phyloP scores from a whole-genome alignment of 148 eudicot genomes.

The Fallopia convolvulus region DNA sequence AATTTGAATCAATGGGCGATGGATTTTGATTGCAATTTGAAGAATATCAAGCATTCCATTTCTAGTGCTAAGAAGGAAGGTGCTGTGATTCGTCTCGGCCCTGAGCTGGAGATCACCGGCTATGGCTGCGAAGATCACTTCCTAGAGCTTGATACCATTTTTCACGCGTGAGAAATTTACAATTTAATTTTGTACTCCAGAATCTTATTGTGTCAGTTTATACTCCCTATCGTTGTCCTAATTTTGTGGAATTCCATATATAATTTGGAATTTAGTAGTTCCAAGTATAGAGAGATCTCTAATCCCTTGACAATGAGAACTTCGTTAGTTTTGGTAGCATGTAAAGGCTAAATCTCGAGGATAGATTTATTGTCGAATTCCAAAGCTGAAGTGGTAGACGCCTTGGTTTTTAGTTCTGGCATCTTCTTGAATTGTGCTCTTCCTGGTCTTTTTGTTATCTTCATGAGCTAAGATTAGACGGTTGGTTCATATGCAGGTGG shows the following conservation, averaged over 20 bases:
- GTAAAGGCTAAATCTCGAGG: not conserved
- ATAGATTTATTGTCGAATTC: not conserved
- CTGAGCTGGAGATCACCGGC: conserved; percentile 96
- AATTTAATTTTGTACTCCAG: not conserved
- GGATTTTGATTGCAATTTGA: conserved; percentile 83
- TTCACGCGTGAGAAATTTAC: conserved; percentile 52
- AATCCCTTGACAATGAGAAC: not conserved
- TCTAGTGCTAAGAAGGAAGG: conserved; percentile 54
- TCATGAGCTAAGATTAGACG: conserved; percentile 3
- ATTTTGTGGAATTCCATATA: not conserved
- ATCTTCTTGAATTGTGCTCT: not conserved
- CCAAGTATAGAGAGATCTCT: not conserved
- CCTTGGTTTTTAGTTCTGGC: not conserved
- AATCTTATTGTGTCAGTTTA: not conserved
- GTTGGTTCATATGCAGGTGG: conserved; percentile 59
- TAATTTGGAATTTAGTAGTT: not conserved
- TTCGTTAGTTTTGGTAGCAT: not conserved
- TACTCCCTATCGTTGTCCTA: not conserved
- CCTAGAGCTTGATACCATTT: conserved; percentile 76
- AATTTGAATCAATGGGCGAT: conserved; percentile 99
- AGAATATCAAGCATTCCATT: conserved; percentile 73
- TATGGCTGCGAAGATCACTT: conserved; percentile 98
- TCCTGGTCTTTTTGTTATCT: not conserved
- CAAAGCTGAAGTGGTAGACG: not conserved
- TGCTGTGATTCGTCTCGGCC: conserved; percentile 84